These are phyloP conservation scores for Ceratocystis lukuohia DNA, from an alignment of 2,329 filamentous ascomycete genomes.

Conservation along the genomic window DNA sequence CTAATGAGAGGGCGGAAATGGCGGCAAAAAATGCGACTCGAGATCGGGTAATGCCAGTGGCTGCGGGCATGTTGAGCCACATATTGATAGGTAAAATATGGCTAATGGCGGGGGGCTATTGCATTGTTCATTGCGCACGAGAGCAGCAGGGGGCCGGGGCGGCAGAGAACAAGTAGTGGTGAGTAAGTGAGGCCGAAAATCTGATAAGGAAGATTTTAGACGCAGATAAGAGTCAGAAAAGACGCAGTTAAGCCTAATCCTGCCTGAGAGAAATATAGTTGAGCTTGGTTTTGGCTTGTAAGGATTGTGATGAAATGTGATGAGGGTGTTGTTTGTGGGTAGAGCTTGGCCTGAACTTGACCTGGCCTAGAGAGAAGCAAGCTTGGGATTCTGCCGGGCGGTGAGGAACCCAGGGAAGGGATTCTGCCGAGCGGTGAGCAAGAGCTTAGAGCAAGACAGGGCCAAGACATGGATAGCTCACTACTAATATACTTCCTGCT, in stretches of 20 bases:
- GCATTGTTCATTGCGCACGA: constrained; percentile 14
- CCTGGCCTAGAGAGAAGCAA: neutral
- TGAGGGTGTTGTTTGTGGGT: neutral
- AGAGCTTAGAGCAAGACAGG: neutral
- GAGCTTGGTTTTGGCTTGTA: no score
- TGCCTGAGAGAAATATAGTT: no score
- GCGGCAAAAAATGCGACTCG: constrained; percentile 40
- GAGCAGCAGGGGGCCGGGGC: no score
- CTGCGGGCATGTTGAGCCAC: constrained; percentile 37
- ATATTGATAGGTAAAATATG: constrained; percentile 24
- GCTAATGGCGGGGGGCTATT: constrained; percentile 10
- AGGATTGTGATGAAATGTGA: neutral
- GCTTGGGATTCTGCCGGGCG: constrained; percentile 20
- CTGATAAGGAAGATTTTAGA: no score
- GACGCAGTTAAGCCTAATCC: no score
- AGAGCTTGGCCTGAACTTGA: neutral
- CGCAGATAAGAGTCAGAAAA: no score
- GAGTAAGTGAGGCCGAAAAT: no score
- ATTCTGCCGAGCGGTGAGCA: neutral
- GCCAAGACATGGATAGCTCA: neutral
- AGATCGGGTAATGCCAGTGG: constrained; percentile 42
- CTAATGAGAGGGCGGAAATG: constrained; percentile 42
- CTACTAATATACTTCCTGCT: no score
- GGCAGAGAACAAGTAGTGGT: no score
- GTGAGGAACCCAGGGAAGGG: constrained; percentile 4